These are phyloP conservation scores for Anisodus acutangulus DNA, from an alignment of 257 asterid genomes.

Conservation along the genomic window DNA sequence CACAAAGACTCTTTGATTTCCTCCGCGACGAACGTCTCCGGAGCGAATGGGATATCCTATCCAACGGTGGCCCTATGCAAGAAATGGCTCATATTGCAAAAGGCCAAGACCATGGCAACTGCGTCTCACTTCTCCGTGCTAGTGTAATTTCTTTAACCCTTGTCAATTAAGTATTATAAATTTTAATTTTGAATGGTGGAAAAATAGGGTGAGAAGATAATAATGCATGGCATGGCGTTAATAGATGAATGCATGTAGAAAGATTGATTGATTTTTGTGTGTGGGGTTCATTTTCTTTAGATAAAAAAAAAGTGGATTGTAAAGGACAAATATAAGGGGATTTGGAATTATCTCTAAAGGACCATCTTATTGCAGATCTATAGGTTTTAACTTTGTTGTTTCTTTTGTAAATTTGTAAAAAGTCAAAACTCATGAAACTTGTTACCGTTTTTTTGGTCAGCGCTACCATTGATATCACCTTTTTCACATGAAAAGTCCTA, in stretches of 20 bases:
- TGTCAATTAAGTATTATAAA: neutral
- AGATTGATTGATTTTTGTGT: neutral
- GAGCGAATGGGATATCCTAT: conserved; percentile 90
- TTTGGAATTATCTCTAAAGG: conserved; percentile 46
- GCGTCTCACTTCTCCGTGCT: conserved; percentile 85
- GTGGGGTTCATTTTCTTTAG: neutral
- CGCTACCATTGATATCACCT: conserved; percentile 35
- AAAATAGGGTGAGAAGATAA: neutral
- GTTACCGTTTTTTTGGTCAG: conserved; percentile 45
- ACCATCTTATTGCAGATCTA: conserved; percentile 31
- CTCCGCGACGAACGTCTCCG: conserved; percentile 76
- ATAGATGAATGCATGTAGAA: neutral
- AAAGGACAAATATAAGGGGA: conserved; percentile 32
- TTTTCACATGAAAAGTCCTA: conserved; percentile 20
- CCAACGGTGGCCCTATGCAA: conserved; percentile 94
- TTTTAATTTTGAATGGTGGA: neutral
- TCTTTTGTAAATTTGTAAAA: neutral
- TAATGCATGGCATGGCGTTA: neutral
- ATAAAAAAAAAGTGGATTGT: neutral
- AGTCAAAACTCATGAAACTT: conserved; percentile 56
- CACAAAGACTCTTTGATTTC: conserved; percentile 73
- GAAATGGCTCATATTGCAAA: conserved; percentile 90
- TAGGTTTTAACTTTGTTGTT: conserved; percentile 26
- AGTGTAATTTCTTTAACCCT: conserved; percentile 42
- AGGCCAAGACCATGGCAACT: conserved; percentile 85